Evolutionary conservation across 345 rosid genomes (phyloP).

Genomic region (Eucalyptus polybractea): DNA sequence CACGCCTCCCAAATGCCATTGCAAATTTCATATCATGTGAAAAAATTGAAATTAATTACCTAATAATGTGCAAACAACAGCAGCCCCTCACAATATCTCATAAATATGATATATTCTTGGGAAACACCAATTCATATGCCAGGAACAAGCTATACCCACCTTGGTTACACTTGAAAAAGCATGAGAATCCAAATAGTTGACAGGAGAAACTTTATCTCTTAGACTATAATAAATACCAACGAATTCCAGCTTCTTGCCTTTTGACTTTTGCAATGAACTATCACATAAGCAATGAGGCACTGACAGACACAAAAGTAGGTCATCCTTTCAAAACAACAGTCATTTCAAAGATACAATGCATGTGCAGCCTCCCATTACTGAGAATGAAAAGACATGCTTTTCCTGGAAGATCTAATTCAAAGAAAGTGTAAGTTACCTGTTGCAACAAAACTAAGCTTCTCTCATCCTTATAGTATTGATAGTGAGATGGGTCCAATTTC

Average conservation of each 20-base stretch:
- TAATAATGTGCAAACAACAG: background rate
- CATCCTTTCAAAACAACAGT: background rate
- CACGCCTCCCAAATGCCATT: background rate
- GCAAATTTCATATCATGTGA: background rate
- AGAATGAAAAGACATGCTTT: background rate
- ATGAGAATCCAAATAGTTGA: background rate
- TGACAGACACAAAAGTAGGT: background rate
- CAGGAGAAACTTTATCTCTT: background rate
- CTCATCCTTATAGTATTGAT: conserved; percentile 63
- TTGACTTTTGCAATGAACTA: background rate
- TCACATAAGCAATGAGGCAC: background rate
- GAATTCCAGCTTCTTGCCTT: background rate
- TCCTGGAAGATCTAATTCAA: background rate
- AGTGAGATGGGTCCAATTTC: conserved; percentile 60
- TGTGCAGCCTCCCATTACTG: background rate
- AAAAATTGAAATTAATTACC: background rate
- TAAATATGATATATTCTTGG: background rate
- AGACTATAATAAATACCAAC: background rate
- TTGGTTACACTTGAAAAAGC: background rate
- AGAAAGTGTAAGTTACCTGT: conserved; percentile 26
- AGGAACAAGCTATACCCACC: background rate
- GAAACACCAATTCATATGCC: background rate
- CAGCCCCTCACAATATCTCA: background rate
- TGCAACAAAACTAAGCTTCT: conserved; percentile 53
- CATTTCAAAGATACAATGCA: background rate